phyloP scores from a whole-genome alignment of 768 basidiomycete species.

The Lyophyllum semitale region DNA sequence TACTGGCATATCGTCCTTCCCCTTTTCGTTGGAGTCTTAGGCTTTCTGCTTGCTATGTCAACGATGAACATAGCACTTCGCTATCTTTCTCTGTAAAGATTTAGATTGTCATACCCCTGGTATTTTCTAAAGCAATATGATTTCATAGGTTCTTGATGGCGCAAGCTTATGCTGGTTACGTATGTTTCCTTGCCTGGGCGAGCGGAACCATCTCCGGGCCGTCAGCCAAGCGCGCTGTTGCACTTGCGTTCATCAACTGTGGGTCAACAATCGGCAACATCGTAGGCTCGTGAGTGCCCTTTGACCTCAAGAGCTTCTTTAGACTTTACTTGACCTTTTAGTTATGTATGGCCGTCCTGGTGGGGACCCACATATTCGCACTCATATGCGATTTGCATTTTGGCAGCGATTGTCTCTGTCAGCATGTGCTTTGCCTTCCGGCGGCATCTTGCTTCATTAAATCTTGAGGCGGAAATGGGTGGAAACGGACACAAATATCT shows the following conservation, averaged over 20 bases:
- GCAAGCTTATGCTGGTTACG: slow-evolving; percentile 73
- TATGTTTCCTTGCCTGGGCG: slow-evolving; percentile 57
- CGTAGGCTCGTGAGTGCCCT: slow-evolving; percentile 68
- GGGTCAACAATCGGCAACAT: slow-evolving; percentile 86
- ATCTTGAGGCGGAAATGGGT: slow-evolving; percentile 42
- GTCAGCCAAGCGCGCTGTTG: slow-evolving; percentile 80
- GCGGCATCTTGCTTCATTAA: slow-evolving; percentile 38
- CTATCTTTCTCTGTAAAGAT: slow-evolving; percentile 66
- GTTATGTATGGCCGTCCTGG: slow-evolving; percentile 63
- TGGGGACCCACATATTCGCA: slow-evolving; percentile 72
- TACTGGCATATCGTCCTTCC: slow-evolving; percentile 68
- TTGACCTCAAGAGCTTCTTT: neutral
- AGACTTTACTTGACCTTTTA: slow-evolving; percentile 27
- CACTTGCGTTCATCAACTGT: slow-evolving; percentile 78
- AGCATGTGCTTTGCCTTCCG: slow-evolving; percentile 56
- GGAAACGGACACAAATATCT: slow-evolving; percentile 54
- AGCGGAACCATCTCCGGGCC: slow-evolving; percentile 67
- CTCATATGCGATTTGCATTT: slow-evolving; percentile 76
- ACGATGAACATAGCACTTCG: slow-evolving; percentile 71
- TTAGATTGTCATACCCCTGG: neutral
- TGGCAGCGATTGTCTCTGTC: slow-evolving; percentile 51
- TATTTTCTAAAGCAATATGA: neutral
- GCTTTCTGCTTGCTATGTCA: slow-evolving; percentile 70
- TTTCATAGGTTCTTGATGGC: slow-evolving; percentile 67
- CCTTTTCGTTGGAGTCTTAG: slow-evolving; percentile 63